These are phyloP conservation scores for Talaromyces ruber DNA, from an alignment of 495 filamentous ascomycete species.

Conservation along the genomic window DNA sequence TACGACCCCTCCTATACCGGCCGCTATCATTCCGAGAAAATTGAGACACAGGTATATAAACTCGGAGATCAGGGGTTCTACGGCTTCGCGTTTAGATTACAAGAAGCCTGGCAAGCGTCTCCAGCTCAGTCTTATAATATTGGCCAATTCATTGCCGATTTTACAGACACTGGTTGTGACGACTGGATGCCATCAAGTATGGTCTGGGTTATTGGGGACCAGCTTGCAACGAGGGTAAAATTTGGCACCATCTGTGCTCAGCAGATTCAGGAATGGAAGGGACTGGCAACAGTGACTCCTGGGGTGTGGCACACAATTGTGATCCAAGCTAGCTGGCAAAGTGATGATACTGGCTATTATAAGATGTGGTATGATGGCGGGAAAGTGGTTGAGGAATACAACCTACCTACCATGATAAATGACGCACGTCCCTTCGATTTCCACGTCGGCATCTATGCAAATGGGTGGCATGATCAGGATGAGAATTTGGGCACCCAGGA, in stretches of 20 bases:
- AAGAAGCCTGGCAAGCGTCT: slow-evolving; percentile 38
- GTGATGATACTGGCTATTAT: slow-evolving; percentile 35
- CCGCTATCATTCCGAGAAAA: slow-evolving; percentile 49
- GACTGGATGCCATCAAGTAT: slow-evolving; percentile 45
- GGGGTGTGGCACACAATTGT: slow-evolving; percentile 43
- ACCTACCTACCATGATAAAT: slow-evolving; percentile 36
- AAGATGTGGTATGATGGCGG: slow-evolving; percentile 43
- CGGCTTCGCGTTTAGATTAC: slow-evolving; percentile 46
- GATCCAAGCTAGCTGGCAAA: slow-evolving; percentile 41
- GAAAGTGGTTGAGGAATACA: slow-evolving; percentile 34
- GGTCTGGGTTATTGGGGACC: slow-evolving; percentile 40
- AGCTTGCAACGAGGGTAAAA: slow-evolving; percentile 40
- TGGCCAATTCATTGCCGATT: slow-evolving; percentile 49
- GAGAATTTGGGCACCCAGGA: slow-evolving; percentile 36
- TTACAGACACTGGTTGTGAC: slow-evolving; percentile 38
- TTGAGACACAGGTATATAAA: slow-evolving; percentile 36
- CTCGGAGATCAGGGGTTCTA: slow-evolving; percentile 45
- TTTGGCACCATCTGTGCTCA: slow-evolving; percentile 33
- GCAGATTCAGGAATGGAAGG: slow-evolving; percentile 18
- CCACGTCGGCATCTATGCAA: slow-evolving; percentile 47
- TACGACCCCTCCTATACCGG: slow-evolving; percentile 37
- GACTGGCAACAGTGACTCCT: slow-evolving; percentile 28
- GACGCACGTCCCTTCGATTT: slow-evolving; percentile 42
- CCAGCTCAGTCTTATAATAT: slow-evolving; percentile 42
- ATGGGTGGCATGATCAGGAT: slow-evolving; percentile 44